These are phyloP conservation scores for Cercophora sp. DNA, from an alignment of 495 filamentous ascomycete species.

Conservation along the genomic window DNA sequence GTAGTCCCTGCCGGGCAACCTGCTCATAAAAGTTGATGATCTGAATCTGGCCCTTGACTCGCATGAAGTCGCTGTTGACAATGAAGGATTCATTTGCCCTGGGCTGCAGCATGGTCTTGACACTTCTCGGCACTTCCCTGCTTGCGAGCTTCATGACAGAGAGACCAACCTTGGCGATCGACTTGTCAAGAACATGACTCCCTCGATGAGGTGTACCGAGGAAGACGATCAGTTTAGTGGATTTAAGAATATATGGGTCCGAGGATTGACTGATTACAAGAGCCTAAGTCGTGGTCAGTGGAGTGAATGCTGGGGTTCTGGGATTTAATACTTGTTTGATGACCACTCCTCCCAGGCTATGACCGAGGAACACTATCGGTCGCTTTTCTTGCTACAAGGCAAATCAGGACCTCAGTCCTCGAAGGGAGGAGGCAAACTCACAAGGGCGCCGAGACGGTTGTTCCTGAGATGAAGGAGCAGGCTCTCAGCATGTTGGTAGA, in stretches of 20 bases:
- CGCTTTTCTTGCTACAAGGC: not conserved
- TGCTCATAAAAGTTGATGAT: slow-evolving; percentile 16
- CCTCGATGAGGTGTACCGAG: slow-evolving; percentile 9
- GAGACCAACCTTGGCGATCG: slow-evolving; percentile 4
- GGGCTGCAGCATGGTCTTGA: slow-evolving; percentile 6
- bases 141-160: slow-evolving; percentile 12
- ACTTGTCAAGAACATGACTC: slow-evolving; percentile 5
- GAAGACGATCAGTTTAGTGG: slow-evolving; percentile 11
- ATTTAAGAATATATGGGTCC: not conserved
- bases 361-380: slow-evolving; percentile 8
- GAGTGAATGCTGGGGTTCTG: not conserved
- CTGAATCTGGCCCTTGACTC: slow-evolving; percentile 6
- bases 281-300: not conserved
- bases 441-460: slow-evolving; percentile 13
- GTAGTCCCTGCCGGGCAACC: slow-evolving; percentile 2
- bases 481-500: slow-evolving; percentile 12
- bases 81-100: slow-evolving; percentile 10
- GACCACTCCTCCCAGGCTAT: slow-evolving; percentile 17
- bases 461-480: slow-evolving; percentile 6
- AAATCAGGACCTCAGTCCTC: too few species aligned
- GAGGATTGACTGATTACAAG: not conserved
- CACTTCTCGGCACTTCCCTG: slow-evolving; percentile 5
- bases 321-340: slow-evolving; percentile 5
- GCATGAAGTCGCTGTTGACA: slow-evolving; percentile 10
- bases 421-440: too few species aligned